Evolutionary conservation across 345 rosid species (phyloP).

Genomic region (Clausena lansium): DNA sequence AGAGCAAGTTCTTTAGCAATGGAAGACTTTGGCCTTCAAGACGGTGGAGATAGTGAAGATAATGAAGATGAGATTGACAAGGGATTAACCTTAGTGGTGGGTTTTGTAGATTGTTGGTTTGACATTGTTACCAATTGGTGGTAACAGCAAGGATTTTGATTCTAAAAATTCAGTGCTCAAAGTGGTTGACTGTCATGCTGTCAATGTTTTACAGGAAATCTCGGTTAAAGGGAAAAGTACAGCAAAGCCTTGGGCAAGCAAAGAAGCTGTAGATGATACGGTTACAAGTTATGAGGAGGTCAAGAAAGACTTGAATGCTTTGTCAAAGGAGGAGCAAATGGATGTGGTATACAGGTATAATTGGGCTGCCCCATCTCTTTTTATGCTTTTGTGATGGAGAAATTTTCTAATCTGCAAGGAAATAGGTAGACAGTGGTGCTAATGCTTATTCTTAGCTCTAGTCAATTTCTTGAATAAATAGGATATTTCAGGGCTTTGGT

Average conservation of each 20-base stretch:
- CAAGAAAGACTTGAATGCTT: slow-evolving; percentile 67
- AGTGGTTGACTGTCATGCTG: not conserved
- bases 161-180: not conserved
- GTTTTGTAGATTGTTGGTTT: slow-evolving; percentile 18
- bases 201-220: slow-evolving; percentile 51
- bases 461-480: not conserved
- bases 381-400: not conserved
- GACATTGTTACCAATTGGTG: not conserved
- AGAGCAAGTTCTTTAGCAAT: slow-evolving; percentile 42
- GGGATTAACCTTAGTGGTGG: slow-evolving; percentile 76
- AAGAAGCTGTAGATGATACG: slow-evolving; percentile 30
- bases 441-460: not conserved
- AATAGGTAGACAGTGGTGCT: not conserved
- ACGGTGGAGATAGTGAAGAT: slow-evolving; percentile 38
- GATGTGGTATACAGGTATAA: slow-evolving; percentile 72
- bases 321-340: slow-evolving; percentile 88
- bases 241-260: slow-evolving; percentile 19
- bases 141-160: not conserved
- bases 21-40: slow-evolving; percentile 80
- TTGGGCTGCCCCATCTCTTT: not conserved
- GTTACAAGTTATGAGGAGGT: slow-evolving; percentile 48
- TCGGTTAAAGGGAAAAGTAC: slow-evolving; percentile 35
- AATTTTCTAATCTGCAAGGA: not conserved
- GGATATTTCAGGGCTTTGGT: not conserved
- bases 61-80: slow-evolving; percentile 36